These are phyloP conservation scores for Calonectria henricotiae DNA, from an alignment of 2,329 filamentous ascomycete species.

Conservation along the genomic window DNA sequence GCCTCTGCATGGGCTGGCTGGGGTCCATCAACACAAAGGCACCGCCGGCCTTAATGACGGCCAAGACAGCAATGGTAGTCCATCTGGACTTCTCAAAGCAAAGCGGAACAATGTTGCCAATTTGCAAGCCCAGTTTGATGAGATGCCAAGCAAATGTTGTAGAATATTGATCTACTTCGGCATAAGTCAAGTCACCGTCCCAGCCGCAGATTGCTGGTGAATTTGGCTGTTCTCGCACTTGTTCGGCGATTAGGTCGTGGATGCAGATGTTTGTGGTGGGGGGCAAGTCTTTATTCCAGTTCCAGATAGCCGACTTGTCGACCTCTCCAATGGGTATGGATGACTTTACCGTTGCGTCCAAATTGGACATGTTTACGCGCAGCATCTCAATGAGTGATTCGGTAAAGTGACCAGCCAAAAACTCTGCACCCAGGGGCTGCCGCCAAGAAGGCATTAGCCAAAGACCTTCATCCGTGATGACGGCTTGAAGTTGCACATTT, in stretches of 20 bases:
- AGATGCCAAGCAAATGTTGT: not conserved
- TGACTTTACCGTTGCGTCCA: not conserved
- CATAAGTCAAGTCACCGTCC: conserved; percentile 4
- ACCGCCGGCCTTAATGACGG: not conserved
- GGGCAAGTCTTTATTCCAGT: conserved; percentile 1
- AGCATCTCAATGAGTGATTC: not conserved
- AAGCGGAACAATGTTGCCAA: not conserved
- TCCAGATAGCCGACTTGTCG: not conserved
- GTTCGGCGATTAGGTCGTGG: not conserved
- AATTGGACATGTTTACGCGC: not conserved
- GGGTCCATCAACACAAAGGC: conserved; percentile 5
- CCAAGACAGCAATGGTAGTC: not conserved
- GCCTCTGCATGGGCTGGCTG: not conserved
- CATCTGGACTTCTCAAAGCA: conserved; percentile 9
- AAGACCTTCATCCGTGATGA: not conserved
- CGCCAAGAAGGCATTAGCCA: not conserved
- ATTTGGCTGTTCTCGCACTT: not conserved
- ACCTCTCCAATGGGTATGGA: not conserved
- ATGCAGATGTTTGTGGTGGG: not conserved
- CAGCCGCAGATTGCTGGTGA: not conserved
- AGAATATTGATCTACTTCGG: not conserved
- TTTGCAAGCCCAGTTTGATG: not conserved
- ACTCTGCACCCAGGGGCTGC: not conserved
- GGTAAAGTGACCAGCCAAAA: not conserved
- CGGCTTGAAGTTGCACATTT: not conserved